Percentiles rank a stretch among this genome's conserved stretches.
phyloP scores from a whole-genome alignment of 257 asterid species.

The Lycium ferocissimum region DNA sequence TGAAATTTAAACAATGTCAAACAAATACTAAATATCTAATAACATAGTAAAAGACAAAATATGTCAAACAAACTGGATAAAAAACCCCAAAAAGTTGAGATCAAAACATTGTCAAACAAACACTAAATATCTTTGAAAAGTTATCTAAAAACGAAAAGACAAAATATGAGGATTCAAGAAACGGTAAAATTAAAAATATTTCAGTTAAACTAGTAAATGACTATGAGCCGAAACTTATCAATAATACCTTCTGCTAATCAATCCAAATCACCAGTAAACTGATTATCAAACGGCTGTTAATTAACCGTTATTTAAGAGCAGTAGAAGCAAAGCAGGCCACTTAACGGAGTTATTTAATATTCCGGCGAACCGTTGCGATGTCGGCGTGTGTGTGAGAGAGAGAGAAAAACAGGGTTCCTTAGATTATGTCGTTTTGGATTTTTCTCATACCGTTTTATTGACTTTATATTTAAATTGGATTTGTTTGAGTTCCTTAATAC shows the following conservation, averaged over 20 bases:
- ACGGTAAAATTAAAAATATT: neutral
- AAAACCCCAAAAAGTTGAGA: neutral
- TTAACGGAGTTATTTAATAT: constrained; percentile 29
- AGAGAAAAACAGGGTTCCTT: constrained; percentile 30
- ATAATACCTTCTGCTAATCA: constrained; percentile 15
- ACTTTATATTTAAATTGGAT: neutral
- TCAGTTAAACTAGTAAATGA: neutral
- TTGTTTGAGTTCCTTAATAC: neutral
- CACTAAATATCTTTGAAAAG: neutral
- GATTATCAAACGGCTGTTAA: neutral
- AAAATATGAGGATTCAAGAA: neutral
- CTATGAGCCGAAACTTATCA: neutral
- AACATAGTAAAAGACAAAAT: neutral
- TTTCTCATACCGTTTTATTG: neutral
- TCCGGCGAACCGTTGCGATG: constrained; percentile 54
- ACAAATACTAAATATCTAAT: neutral
- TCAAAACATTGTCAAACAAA: neutral
- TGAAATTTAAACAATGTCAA: too few relatives aligned
- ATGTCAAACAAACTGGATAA: neutral
- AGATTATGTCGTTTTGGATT: constrained; percentile 21
- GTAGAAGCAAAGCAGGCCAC: neutral
- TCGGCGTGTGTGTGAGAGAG: constrained; percentile 34
- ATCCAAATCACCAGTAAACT: neutral
- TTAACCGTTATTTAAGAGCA: neutral
- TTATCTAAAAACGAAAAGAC: neutral